These are phyloP conservation scores for Rhodomyrtus tomentosa DNA, from an alignment of 345 rosid species.

Conservation along the genomic window DNA sequence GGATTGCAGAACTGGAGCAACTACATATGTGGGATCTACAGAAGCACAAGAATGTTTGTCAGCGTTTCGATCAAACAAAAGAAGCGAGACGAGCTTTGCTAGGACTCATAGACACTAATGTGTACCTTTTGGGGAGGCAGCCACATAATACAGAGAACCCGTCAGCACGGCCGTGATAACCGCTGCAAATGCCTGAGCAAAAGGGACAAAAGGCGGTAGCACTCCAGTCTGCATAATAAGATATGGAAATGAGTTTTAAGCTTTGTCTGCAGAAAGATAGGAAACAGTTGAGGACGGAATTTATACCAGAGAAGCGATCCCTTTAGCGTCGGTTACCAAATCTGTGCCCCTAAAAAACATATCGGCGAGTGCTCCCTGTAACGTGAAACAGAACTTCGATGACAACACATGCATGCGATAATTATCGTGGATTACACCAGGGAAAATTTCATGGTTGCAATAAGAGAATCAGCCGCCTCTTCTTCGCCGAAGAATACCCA, in stretches of 20 bases:
- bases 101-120: neutral
- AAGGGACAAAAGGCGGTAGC: constrained; percentile 90
- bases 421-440: neutral
- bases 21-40: constrained; percentile 80
- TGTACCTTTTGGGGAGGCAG: constrained; percentile 89
- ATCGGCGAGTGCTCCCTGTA: constrained; percentile 81
- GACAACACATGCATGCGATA: neutral
- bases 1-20: constrained; percentile 72
- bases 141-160: constrained; percentile 76
- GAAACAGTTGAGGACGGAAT: neutral
- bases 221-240: constrained; percentile 46
- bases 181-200: constrained; percentile 97
- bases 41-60: constrained; percentile 4
- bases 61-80: neutral
- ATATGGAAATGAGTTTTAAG: neutral
- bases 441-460: neutral
- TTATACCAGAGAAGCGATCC: constrained; percentile 81
- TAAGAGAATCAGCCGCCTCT: neutral
- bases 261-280: neutral
- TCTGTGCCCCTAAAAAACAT: constrained; percentile 75
- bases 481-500: neutral
- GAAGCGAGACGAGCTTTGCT: neutral
- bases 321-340: constrained; percentile 48
- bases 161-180: constrained; percentile 84
- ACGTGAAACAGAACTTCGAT: neutral